Percentiles rank a stretch among this genome's conserved stretches.
Conservation (phyloP, 2,329 filamentous ascomycete species). For the Anisogramma anomala region DNA sequence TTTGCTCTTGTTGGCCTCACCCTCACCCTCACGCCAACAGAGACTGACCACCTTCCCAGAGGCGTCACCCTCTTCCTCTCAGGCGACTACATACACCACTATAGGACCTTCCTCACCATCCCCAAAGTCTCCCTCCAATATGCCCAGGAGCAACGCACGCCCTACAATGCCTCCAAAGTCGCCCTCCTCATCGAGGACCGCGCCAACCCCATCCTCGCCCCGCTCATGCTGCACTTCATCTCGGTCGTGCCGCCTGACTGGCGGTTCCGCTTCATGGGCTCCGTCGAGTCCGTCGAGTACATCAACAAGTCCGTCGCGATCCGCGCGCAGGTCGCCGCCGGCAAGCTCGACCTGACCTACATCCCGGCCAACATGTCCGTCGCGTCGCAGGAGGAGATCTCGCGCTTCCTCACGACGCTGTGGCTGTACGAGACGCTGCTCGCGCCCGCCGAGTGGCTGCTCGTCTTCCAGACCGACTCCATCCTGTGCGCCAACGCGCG, state of each 20-base stretch:
- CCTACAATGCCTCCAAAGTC: conserved; percentile 38
- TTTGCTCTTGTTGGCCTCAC: not conserved
- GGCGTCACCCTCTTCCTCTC: conserved; percentile 7
- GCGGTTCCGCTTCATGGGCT: conserved; percentile 42
- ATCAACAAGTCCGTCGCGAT: conserved; percentile 28
- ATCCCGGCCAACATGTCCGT: conserved; percentile 38
- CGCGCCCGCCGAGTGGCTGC: conserved; percentile 39
- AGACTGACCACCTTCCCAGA: conserved; percentile 4
- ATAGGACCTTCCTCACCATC: conserved; percentile 10
- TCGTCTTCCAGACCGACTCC: conserved; percentile 44
- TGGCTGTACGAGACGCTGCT: conserved; percentile 42
- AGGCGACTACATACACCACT: conserved; percentile 9
- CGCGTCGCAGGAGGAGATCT: conserved; percentile 35
- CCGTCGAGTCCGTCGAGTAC: conserved; percentile 23
- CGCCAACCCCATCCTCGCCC: conserved; percentile 35
- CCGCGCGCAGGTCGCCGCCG: conserved; percentile 36
- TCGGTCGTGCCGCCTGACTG: conserved; percentile 42
- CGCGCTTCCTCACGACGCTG: conserved; percentile 35
- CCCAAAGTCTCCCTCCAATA: conserved; percentile 13
- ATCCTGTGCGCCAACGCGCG: conserved; percentile 44
- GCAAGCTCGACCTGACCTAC: conserved; percentile 40
- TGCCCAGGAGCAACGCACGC: conserved; percentile 20
- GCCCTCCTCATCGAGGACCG: conserved; percentile 41
- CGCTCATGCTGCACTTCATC: conserved; percentile 40
- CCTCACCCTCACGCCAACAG: no score